Evolutionary conservation across 805 yeast genomes (phyloP), one percentile per base, ranked within the genome.

Genomic region (Nakazawaea molendinolei): DNA sequence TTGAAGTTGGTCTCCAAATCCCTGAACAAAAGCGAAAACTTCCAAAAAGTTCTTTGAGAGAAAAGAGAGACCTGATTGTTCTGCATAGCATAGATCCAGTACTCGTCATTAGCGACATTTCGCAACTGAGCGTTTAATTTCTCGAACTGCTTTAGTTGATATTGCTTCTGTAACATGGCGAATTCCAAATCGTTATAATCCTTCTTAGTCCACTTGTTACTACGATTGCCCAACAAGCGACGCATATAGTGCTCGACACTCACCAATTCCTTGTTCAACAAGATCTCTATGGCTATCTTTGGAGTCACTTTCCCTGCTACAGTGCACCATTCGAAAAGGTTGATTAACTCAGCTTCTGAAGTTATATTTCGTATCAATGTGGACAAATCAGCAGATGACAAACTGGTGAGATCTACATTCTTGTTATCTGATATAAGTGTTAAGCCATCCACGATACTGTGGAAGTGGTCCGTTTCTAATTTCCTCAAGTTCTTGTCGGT

Each of bases 41-140:
- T 38, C 41, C 41, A 38, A 10, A 38, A 24, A 5, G 38, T 33
- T 18, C 41, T 33, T 15, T 38, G 32, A 4, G 38, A 28, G 28
- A 33, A 33, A 6, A 14, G 3, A 3, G 41, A 38, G 4, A 38
- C 17, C 14, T 33, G 32, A 10, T 13, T 12, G 9, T 18, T 8
- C 12, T 12, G 7, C 8, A 38, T 17, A 9, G 19, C 9, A 3
- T 23, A 5, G 5, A 29, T 8, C 41, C 41, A 38, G 21, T 29
- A 19, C 6, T 31, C 26, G 18, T 22, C 28, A 4, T 21, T 22
- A 10, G 10, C n/a, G n/a, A n/a, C n/a, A n/a, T n/a, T n/a, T n/a
- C n/a, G n/a, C n/a, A n/a, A n/a, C n/a, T n/a, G n/a, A n/a, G n/a
- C n/a, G n/a, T n/a, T n/a, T n/a, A n/a, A n/a, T n/a, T n/a, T n/a